Base-by-base conservation (phyloP, 2,329 filamentous ascomycete genomes). In the Fusarium nodosum region DNA sequence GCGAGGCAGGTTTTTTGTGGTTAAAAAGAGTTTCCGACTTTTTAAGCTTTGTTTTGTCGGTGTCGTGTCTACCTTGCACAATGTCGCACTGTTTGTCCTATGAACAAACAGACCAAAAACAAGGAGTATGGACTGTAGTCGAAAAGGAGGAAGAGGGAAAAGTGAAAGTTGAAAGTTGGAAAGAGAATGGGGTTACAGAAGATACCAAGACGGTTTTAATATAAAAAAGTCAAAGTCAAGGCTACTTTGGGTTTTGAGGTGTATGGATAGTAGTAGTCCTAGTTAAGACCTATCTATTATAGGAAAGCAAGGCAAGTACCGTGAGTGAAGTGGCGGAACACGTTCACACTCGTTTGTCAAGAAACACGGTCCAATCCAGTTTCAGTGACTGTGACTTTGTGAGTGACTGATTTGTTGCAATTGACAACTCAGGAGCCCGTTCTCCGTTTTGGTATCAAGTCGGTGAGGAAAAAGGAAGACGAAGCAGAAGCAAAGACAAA, bases 361-460 rank as follows among this genome's bases (percentile, higher is more conserved):
- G 56, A 64, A 45, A 52, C 34, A 48, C 55, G 48, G 48, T 51
- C 48, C 48, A 51, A 51, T 51, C 33, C 48, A 51, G 33, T 51
- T 51, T 57, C 30, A 45, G 28, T 45, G 33, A 64, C 22, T 24
- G 30, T 56, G 50, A 26, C 36, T 68, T n/a, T 24, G 24, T 52
- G 50, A 26, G 41, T 68, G 66, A 51, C 48, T 55, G 66, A 66
- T 55, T 68, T 68, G 65, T 63, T 63, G 64, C 66, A 60, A 46
- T 66, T 64, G 64, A 68, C 64, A 59, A 60, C 54, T 63, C 57
- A 69, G 64, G 55, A 51, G 60, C 58, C 60, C 55, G 53, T 62
- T 57, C 58, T 55, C 67, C 61, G 62, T 64, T 77, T 76, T 75
- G 75, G 74, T 75, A 71, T 77, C 75, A 77, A 77, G 75, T 77